Conservation (phyloP, 2,329 filamentous ascomycete species). For the Stagonosporopsis vannaccii region DNA sequence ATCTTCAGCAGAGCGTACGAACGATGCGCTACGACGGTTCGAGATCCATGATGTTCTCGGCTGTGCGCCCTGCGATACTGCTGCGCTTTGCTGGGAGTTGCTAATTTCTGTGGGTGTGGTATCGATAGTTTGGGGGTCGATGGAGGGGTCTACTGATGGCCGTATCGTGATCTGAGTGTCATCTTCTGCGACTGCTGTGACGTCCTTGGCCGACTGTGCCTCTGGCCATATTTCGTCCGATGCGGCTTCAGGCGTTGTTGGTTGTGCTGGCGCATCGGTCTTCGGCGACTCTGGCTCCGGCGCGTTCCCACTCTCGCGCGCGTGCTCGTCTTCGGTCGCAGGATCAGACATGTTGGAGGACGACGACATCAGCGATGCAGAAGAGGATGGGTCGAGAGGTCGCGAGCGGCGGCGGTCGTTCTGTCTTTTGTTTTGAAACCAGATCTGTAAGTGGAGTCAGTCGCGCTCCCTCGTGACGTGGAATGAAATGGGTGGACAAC, state of each 20-base stretch:
- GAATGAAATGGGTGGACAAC: conserved; percentile 43
- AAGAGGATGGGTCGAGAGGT: conserved; percentile 63
- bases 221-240: conserved; percentile 29
- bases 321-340: conserved; percentile 39
- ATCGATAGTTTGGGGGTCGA: conserved; percentile 33
- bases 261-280: conserved; percentile 28
- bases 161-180: conserved; percentile 31
- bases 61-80: conserved; percentile 43
- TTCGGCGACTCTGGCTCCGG: conserved; percentile 27
- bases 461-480: conserved; percentile 39
- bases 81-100: conserved; percentile 42
- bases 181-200: conserved; percentile 11
- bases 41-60: conserved; percentile 53
- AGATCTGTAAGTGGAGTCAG: conserved; percentile 70
- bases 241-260: conserved; percentile 31
- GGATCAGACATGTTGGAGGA: conserved; percentile 49
- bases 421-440: conserved; percentile 86
- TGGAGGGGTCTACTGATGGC: conserved; percentile 29
- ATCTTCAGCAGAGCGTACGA: conserved; percentile 46
- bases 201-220: conserved; percentile 19
- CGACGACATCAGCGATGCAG: conserved; percentile 45
- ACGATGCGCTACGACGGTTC: conserved; percentile 55
- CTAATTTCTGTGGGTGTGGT: conserved; percentile 35
- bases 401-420: conserved; percentile 90
- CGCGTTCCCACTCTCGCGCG: conserved; percentile 31